Conservation (phyloP, 1,139 yeast genomes). For the Wickerhamiella pararugosa region DNA sequence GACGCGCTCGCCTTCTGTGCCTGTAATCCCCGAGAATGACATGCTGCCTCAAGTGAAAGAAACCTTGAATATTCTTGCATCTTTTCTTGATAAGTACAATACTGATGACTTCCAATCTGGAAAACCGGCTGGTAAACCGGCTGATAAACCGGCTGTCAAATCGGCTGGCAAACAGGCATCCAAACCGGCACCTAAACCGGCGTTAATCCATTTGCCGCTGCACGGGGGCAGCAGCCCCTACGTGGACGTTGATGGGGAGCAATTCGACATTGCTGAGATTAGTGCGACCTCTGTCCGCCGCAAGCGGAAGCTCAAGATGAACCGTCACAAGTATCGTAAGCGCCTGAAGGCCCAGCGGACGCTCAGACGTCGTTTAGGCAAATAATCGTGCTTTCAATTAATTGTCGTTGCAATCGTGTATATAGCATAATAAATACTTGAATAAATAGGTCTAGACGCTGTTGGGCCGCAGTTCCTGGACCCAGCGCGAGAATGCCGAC, state of each 20-base stretch:
- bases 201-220: not conserved
- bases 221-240: slow-evolving; percentile 1
- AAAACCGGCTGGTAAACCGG: too few species aligned
- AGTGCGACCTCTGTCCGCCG: slow-evolving; percentile 29
- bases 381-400: slow-evolving; percentile 6
- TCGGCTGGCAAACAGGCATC: too few species aligned
- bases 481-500: too few species aligned
- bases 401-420: not conserved
- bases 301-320: slow-evolving; percentile 33
- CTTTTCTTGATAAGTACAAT: slow-evolving; percentile 4
- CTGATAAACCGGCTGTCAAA: too few species aligned
- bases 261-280: slow-evolving; percentile 8
- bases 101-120: too few species aligned
- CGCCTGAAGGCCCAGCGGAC: slow-evolving; percentile 32
- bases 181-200: too few species aligned
- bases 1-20: not conserved
- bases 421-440: not conserved
- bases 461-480: too few species aligned
- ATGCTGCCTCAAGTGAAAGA: slow-evolving; percentile 6
- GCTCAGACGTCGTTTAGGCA: slow-evolving; percentile 25
- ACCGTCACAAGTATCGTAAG: slow-evolving; percentile 33
- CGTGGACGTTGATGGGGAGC: slow-evolving; percentile 7
- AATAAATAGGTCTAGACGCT: too few species aligned
- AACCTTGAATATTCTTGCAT: slow-evolving; percentile 3
- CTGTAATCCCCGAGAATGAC: not conserved